Evolutionary conservation across 2,329 filamentous ascomycete species (phyloP), one percentile per base, ranked within the genome.

Genomic region (Arthroderma uncinatum): DNA sequence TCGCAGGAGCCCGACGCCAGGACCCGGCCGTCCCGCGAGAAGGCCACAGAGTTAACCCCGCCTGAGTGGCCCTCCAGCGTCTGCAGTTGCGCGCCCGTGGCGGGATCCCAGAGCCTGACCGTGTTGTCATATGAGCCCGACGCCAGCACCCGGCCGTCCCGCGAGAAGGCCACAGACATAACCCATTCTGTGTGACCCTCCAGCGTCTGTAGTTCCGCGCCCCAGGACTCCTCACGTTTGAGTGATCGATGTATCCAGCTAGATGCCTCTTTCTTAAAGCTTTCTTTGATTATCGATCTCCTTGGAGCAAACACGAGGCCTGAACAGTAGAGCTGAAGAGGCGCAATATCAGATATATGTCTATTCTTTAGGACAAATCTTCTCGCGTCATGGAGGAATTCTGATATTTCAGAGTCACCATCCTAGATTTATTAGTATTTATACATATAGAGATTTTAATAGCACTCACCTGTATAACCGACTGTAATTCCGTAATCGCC

Each of bases 1-100:
- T 56, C 57, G n/a, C n/a, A n/a, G 36, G 19, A 50, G 21, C 39
- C 42, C 12, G 57, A 55, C 1, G 95, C 87, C 2, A 97, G n/a
- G 21, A 47, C 19, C 36, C 21, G 21, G 52, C 33, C 19, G n/a
- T 28, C n/a, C 16, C 34, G 19, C 14, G 57, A 58, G 42, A 55
- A 58, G 21, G 40, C 28, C 16, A 56, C 19, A 40, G 57, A 34
- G n/a, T 28, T 19, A 50, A 58, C 39, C 10, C 2, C 9, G 34
- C 10, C 47, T 19, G 25, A 50, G 50, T 37, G 55, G n/a, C 56
- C 33, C n/a, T n/a, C n/a, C 36, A 57, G 30, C 12, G 44, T 42
- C 25, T 52, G 34, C 21, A 55, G 4, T 30, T 53, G 16, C 21
- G 9, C 28, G 23, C 40, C 28, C n/a, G n/a, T 19, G n/a, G 14